These are phyloP conservation scores for Phalaenopsis aphrodite DNA, from an alignment of 106 monocot genomes.

Conservation along the genomic window DNA sequence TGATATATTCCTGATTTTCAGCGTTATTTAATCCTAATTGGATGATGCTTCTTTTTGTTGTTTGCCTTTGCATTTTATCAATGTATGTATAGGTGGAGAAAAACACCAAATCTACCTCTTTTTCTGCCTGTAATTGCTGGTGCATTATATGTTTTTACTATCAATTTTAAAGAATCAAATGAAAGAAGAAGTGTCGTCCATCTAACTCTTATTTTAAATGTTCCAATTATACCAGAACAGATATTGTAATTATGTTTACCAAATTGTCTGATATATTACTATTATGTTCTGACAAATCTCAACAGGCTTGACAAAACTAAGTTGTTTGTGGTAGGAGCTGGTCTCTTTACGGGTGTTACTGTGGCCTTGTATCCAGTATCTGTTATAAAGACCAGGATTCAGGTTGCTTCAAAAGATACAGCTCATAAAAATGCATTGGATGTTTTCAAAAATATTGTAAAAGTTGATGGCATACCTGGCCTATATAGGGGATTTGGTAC, in stretches of 20 bases:
- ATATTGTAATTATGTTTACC: not conserved
- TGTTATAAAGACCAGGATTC: constrained; percentile 95
- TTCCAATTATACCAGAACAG: not conserved
- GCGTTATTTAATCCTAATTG: not conserved
- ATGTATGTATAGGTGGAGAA: not conserved
- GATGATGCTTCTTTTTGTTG: not conserved
- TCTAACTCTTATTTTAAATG: not conserved
- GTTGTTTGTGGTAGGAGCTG: constrained; percentile 86
- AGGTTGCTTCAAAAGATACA: constrained; percentile 81
- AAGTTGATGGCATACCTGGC: constrained; percentile 77
- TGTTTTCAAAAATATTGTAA: constrained; percentile 69
- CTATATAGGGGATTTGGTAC: constrained; percentile 95
- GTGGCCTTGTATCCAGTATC: constrained; percentile 84
- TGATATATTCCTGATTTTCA: not conserved
- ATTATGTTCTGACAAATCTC: not conserved
- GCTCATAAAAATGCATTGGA: constrained; percentile 66
- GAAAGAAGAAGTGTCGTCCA: not conserved
- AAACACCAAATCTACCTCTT: not conserved
- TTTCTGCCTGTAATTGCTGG: not conserved
- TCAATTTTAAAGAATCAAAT: not conserved
- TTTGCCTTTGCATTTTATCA: not conserved
- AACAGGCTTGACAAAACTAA: constrained; percentile 97
- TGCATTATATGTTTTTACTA: not conserved
- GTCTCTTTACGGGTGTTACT: constrained; percentile 84
- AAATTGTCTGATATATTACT: not conserved